phyloP scores from a whole-genome alignment of 2,329 filamentous ascomycete species.

The Mollisia scopiformis region DNA sequence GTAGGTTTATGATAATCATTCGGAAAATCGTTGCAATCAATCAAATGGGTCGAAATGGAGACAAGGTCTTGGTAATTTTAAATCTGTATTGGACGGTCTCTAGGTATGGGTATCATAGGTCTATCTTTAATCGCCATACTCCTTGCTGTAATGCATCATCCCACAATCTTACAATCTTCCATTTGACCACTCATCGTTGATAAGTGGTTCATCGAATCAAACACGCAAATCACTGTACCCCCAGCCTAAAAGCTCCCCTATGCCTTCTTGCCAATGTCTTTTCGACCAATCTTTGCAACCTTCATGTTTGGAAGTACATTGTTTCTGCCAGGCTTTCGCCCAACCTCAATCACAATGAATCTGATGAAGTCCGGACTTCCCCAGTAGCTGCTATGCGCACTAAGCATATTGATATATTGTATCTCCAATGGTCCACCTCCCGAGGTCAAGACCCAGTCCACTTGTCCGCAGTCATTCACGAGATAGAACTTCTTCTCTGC shows the following conservation, averaged over 20 bases:
- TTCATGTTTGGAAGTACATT: conserved; percentile 60
- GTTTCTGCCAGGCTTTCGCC: conserved; percentile 69
- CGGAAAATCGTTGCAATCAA: background rate
- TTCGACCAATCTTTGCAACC: conserved; percentile 51
- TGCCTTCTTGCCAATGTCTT: conserved; percentile 7
- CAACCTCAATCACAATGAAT: conserved; percentile 87
- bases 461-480: conserved; percentile 94
- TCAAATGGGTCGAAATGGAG: background rate
- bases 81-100: background rate
- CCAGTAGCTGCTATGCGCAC: conserved; percentile 96
- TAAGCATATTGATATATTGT: conserved; percentile 96
- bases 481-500: conserved; percentile 86
- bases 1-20: too few relatives aligned
- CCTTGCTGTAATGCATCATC: background rate
- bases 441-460: conserved; percentile 86
- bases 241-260: background rate
- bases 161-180: background rate
- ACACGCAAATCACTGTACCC: background rate
- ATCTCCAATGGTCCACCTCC: conserved; percentile 88
- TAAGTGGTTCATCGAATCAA: background rate
- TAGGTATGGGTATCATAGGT: conserved; percentile 30
- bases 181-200: background rate
- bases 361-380: conserved; percentile 83
- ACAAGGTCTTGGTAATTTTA: background rate
- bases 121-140: conserved; percentile 1